Conservation (phyloP, 495 filamentous ascomycete species). For the Hypoxylon crocopeplum region DNA sequence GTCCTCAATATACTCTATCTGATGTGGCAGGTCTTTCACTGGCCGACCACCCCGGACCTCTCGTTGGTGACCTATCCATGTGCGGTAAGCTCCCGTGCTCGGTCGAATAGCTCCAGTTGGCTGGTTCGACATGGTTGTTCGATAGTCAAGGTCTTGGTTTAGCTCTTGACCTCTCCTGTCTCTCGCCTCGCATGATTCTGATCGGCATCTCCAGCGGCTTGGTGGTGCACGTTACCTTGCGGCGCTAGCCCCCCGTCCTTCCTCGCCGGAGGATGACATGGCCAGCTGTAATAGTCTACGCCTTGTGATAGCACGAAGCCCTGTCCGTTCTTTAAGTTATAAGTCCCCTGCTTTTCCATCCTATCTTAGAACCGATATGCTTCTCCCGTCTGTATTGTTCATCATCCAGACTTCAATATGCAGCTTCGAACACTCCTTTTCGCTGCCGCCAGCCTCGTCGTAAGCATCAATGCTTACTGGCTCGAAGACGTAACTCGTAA, state of each 20-base stretch:
- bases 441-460: slow-evolving; percentile 46
- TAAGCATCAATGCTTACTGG: slow-evolving; percentile 52
- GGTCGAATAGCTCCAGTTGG: slow-evolving; percentile 25
- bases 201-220: slow-evolving; percentile 8
- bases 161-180: slow-evolving; percentile 15
- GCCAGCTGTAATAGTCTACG: slow-evolving; percentile 18
- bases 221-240: slow-evolving; percentile 33
- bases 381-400: slow-evolving; percentile 25
- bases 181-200: slow-evolving; percentile 13
- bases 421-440: slow-evolving; percentile 48
- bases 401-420: slow-evolving; percentile 40
- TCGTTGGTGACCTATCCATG: slow-evolving; percentile 3
- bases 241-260: slow-evolving; percentile 8
- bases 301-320: slow-evolving; percentile 32
- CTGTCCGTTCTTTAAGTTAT: slow-evolving; percentile 28
- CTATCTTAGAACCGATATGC: slow-evolving; percentile 9
- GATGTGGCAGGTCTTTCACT: slow-evolving; percentile 19
- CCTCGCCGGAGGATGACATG: slow-evolving; percentile 24
- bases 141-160: slow-evolving; percentile 8
- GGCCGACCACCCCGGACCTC: slow-evolving; percentile 16
- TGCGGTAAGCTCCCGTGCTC: slow-evolving; percentile 12
- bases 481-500: slow-evolving; percentile 51
- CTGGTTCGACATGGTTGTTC: slow-evolving; percentile 19
- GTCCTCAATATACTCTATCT: slow-evolving; percentile 22
- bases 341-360: slow-evolving; percentile 31